A percentile compares a stretch with the other conserved stretches of the same genome.
Evolutionary conservation across 2,329 filamentous ascomycete genomes (phyloP).

Genomic region (Conoideocrella luteorostrata): DNA sequence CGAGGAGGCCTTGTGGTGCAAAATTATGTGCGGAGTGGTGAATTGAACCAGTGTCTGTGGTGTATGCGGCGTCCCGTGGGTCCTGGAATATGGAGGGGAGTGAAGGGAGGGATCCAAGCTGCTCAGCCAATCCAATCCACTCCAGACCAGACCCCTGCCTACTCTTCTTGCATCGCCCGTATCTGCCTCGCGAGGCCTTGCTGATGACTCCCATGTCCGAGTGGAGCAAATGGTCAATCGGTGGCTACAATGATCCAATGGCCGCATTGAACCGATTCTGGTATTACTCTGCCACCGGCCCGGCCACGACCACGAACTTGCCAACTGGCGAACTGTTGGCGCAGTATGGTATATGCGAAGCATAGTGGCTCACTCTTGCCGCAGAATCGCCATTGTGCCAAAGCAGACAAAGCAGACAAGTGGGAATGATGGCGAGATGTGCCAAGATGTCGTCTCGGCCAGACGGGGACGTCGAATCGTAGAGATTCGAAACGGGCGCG

Average conservation of each 20-base stretch:
- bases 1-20: neutral
- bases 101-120: no score
- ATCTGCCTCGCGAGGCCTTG: slow-evolving; percentile 6
- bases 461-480: neutral
- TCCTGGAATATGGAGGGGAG: no score
- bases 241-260: slow-evolving; percentile 1
- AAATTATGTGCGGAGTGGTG: no score
- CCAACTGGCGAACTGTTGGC: neutral
- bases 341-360: slow-evolving; percentile 7
- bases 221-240: neutral
- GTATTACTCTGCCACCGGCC: neutral
- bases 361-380: neutral
- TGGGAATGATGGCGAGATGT: neutral
- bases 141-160: neutral
- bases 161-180: neutral
- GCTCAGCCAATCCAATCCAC: neutral
- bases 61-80: no score
- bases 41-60: neutral
- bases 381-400: neutral
- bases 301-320: neutral
- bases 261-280: neutral
- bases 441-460: slow-evolving; percentile 5
- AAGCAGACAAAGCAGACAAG: neutral
- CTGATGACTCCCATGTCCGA: slow-evolving; percentile 6
- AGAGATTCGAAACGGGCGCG: slow-evolving; percentile 12